A percentile compares a stretch with the other conserved stretches of the same genome.
phyloP scores from a whole-genome alignment of 2,329 filamentous ascomycete genomes.

The Aquanectria penicillioides region DNA sequence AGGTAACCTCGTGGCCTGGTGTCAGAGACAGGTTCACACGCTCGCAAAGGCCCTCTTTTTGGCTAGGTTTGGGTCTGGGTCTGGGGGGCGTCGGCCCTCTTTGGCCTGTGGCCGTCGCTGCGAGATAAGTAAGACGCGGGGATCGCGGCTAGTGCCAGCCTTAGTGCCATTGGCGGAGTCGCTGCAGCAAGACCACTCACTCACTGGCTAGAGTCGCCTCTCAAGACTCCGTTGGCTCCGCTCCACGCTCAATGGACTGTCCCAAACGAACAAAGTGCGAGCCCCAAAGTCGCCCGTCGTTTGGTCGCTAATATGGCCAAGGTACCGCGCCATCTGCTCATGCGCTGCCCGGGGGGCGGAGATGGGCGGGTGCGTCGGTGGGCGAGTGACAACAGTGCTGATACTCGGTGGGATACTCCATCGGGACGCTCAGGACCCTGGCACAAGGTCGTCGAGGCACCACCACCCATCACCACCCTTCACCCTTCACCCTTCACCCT shows the following conservation, averaged over 20 bases:
- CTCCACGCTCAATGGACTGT: background rate
- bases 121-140: conserved; percentile 40
- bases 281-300: too few relatives aligned
- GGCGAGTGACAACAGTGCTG: conserved; percentile 11
- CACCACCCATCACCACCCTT: too few relatives aligned
- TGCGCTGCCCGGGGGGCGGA: conserved; percentile 8
- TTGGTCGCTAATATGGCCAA: conserved; percentile 10
- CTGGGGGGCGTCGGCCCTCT: conserved; percentile 1
- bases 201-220: conserved; percentile 14
- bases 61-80: conserved; percentile 11
- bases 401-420: background rate
- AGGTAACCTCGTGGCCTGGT: conserved; percentile 16
- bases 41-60: background rate
- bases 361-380: conserved; percentile 6
- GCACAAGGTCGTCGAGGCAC: too few relatives aligned
- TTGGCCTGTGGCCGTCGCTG: conserved; percentile 21
- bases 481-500: too few relatives aligned
- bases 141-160: conserved; percentile 38
- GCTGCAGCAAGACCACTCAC: conserved; percentile 24
- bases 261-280: conserved; percentile 12
- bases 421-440: too few relatives aligned
- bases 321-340: conserved; percentile 18
- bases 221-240: conserved; percentile 22
- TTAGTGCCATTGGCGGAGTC: conserved; percentile 41
- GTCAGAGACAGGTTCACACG: conserved; percentile 15